Evolutionary conservation across 2,329 filamentous ascomycete species (phyloP).

Genomic region (Apiospora marii): DNA sequence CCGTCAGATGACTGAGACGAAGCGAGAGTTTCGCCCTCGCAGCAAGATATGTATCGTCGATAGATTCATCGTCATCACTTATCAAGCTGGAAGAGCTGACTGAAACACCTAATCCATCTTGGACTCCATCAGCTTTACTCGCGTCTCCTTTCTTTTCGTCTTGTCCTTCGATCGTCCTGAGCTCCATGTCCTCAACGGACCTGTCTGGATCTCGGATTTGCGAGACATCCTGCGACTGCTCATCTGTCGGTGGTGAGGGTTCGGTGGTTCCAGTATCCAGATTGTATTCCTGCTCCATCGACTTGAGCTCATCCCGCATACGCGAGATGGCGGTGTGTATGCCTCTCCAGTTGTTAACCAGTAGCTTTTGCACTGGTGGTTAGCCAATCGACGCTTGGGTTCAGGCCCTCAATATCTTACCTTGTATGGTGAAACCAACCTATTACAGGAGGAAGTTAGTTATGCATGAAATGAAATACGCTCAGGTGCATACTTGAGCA

Average conservation of each 20-base stretch:
- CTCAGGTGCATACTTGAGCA: no score
- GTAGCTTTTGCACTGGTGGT: neutral
- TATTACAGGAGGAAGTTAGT: neutral
- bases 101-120: no score
- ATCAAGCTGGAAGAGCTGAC: no score
- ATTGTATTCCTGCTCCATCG: neutral
- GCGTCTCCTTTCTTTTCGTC: no score
- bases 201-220: neutral
- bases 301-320: neutral
- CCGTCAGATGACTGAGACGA: neutral
- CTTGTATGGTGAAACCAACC: neutral
- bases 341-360: neutral
- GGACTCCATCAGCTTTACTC: no score
- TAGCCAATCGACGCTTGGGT: neutral
- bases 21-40: neutral
- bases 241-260: neutral
- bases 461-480: no score
- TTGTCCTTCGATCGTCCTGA: neutral
- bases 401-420: neutral
- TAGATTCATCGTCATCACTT: neutral
- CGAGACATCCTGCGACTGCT: neutral
- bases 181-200: rapidly evolving
- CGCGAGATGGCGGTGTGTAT: neutral
- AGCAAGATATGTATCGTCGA: neutral
- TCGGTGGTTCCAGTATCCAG: no score